Base-by-base conservation (phyloP, 768 basidiomycete genomes). In the Chiua virens region DNA sequence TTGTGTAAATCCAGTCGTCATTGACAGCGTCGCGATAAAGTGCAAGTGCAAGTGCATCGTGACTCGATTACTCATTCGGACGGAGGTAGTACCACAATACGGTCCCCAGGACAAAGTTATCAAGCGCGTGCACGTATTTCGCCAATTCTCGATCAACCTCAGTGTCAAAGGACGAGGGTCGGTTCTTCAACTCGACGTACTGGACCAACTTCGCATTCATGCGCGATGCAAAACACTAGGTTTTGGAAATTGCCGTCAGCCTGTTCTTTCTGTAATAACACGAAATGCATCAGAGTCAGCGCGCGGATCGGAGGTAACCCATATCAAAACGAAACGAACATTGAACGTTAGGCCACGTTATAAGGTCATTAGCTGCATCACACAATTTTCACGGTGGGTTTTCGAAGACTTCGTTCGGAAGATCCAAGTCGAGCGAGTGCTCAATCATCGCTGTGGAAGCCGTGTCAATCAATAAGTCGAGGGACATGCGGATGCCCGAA, bases 41-140 rank as follows among this genome's bases (percentile, higher is more conserved):
- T n/a, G n/a, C 30, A 22, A 17, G 17, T 8, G 25, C 9, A 27
- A 23, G 43, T 46, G n/a, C 36, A 46, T 20, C 13, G n/a, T 13
- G 25, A 49, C n/a, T n/a, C n/a, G n/a, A 25, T 3, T 5, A 23
- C 72, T 59, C 53, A 73, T 72, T 67, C 25, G 72, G 72, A 52
- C 69, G 71, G n/a, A 72, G 62, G 39, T 73, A 73, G 53, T 73
- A 73, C 71, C 71, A 73, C 47, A 73, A 32, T n/a, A 73, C 70
- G 8, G 71, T 73, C 17, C 71, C 71, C 42, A 73, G 71, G 1
- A 67, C 66, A 39, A 73, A 73, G 52, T 72, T 71, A 47, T 73
- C 71, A 11, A 73, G 52, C 5, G 72, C 72, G 34, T 56, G 49
- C 52, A 69, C 43, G 52, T 73, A 73, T n/a, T 59, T 57, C 10